A percentile compares a stretch with the other conserved stretches of the same genome.
These are phyloP conservation scores for Dioscorea cayenensis DNA, from an alignment of 116 monocot genomes.

Conservation along the genomic window DNA sequence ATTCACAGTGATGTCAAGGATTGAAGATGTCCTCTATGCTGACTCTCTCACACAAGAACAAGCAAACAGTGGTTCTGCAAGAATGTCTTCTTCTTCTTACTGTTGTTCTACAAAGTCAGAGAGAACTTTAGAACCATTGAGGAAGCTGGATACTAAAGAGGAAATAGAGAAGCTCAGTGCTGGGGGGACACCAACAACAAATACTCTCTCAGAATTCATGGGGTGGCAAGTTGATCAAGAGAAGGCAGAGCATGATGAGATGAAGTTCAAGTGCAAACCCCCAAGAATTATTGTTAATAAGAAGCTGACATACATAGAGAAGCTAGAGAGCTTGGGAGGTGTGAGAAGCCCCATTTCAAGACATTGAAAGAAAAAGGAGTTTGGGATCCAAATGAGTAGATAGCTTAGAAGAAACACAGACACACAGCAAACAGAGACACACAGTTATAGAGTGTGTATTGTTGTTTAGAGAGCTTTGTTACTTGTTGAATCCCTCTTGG, in stretches of 20 bases:
- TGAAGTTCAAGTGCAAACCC: neutral
- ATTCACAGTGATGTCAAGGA: slow-evolving; percentile 57
- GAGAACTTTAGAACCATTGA: slow-evolving; percentile 6
- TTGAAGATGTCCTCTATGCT: slow-evolving; percentile 63
- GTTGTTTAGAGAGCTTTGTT: no score
- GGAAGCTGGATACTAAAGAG: slow-evolving; percentile 44
- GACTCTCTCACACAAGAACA: slow-evolving; percentile 32
- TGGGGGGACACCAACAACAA: slow-evolving; percentile 31
- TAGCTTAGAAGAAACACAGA: no score
- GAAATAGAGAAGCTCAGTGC: slow-evolving; percentile 53
- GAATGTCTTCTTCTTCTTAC: neutral
- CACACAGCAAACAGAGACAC: no score
- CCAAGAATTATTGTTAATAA: slow-evolving; percentile 11
- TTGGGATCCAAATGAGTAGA: no score
- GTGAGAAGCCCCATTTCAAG: slow-evolving; percentile 27
- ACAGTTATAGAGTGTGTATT: no score
- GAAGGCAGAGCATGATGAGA: slow-evolving; percentile 5
- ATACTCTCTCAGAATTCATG: slow-evolving; percentile 79
- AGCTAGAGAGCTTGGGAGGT: slow-evolving; percentile 25
- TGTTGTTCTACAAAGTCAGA: slow-evolving; percentile 1
- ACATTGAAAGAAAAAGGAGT: neutral
- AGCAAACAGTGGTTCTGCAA: slow-evolving; percentile 10
- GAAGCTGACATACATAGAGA: slow-evolving; percentile 33
- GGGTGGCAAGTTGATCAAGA: slow-evolving; percentile 63
- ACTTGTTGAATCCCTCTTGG: no score